Conservation (phyloP, 306 rosid genomes). For the Ammopiptanthus mongolicus region DNA sequence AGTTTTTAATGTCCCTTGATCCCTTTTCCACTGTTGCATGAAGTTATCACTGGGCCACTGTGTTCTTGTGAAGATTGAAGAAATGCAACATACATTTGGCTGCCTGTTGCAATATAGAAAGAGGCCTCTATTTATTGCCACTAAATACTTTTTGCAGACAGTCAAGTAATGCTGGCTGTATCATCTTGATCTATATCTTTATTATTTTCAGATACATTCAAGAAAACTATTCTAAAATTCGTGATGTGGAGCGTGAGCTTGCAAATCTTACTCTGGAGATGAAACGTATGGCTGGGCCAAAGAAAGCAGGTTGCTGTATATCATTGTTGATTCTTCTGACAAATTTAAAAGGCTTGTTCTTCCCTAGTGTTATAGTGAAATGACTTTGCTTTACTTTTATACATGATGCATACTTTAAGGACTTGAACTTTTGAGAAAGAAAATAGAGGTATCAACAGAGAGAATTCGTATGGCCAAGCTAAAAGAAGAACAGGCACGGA, state of each 20-base stretch:
- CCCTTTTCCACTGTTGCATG: neutral
- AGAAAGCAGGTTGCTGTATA: constrained; percentile 73
- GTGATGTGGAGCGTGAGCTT: constrained; percentile 87
- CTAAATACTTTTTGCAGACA: neutral
- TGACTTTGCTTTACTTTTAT: constrained; percentile 25
- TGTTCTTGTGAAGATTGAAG: neutral
- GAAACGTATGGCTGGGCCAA: constrained; percentile 94
- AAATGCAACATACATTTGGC: neutral
- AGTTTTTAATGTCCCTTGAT: neutral
- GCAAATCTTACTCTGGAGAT: constrained; percentile 73
- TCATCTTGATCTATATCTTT: neutral
- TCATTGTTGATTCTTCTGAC: constrained; percentile 15
- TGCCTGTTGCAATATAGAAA: neutral
- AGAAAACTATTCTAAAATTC: constrained; percentile 89
- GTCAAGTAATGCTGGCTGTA: neutral
- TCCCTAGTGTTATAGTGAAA: constrained; percentile 19
- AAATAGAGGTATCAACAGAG: constrained; percentile 77
- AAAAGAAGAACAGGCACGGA: constrained; percentile 74
- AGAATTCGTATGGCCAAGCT: constrained; percentile 66
- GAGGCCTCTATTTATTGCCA: neutral
- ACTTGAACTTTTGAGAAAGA: constrained; percentile 84
- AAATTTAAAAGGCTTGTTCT: neutral
- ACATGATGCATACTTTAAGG: constrained; percentile 49
- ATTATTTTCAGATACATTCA: constrained; percentile 59
- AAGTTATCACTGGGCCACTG: neutral